Conservation (phyloP, 1,139 yeast genomes). For the Blastobotrys serpentis region DNA sequence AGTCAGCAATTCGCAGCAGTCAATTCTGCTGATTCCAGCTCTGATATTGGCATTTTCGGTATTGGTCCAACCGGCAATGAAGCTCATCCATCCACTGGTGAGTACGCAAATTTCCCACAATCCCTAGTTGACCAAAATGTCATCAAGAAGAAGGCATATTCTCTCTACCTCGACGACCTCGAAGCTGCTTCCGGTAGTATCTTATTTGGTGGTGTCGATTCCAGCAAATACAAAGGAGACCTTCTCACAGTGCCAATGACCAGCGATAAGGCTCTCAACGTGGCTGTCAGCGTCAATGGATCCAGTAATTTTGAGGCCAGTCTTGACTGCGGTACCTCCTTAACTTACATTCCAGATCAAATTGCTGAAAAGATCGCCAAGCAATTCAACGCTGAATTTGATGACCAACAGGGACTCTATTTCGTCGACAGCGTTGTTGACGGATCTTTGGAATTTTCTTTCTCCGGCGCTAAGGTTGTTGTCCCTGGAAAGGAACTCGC, state of each 20-base stretch:
- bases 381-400: conserved; percentile 28
- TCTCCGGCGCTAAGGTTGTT: conserved; percentile 43
- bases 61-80: conserved; percentile 17
- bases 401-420: conserved; percentile 21
- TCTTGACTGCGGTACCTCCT: conserved; percentile 37
- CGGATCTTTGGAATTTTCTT: conserved; percentile 37
- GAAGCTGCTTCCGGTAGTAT: conserved; percentile 48
- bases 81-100: conserved; percentile 9
- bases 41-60: conserved; percentile 18
- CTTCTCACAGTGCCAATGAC: conserved; percentile 37
- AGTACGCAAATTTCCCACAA: conserved; percentile 46
- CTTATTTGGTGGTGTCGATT: conserved; percentile 60
- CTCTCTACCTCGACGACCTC: conserved; percentile 49
- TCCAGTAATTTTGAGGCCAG: conserved; percentile 25
- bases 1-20: conserved; percentile 17
- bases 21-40: conserved; percentile 11
- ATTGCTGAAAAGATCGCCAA: conserved; percentile 24
- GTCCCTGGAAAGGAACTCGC: conserved; percentile 45
- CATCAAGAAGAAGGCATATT: conserved; percentile 49
- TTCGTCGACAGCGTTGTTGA: conserved; percentile 13
- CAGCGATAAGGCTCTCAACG: conserved; percentile 13
- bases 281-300: conserved; percentile 15
- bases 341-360: conserved; percentile 31
- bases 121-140: conserved; percentile 48
- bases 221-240: conserved; percentile 49